Base-by-base conservation (phyloP, 306 rosid species). In the Malus asiatica region DNA sequence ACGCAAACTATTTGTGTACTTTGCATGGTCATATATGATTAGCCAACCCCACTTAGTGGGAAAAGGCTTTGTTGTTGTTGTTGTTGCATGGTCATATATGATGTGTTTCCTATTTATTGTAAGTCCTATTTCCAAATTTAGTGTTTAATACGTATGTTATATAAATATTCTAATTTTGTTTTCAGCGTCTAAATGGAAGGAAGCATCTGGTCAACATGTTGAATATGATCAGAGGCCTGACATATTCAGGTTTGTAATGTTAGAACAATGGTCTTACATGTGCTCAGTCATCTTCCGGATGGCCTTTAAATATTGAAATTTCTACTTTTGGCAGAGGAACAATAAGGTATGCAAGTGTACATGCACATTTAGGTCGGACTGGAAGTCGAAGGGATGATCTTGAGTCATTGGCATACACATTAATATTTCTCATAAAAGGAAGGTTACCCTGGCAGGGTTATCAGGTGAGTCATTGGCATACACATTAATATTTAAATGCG, bases 401-500 rank as follows among this genome's bases (percentile, higher is more conserved):
- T 8, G 98, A 93, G 83, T 93, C 98, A 33, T 76, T 93, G 79
- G 98, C 98, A 4, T 93, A 93, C 88, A 93, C 98, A 0, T 83
- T 93, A 75, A 87, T 93, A 87, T 93, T 93, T 87, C 98, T 93
- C 70, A 87, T 93, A 66, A 91, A 74, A 80, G 98, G 98, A 85
- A 89, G 96, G 87, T 86, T 93, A 53, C 98, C 98, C 4, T 93
- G 98, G 98, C 98, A 93, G 88, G 98, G 98, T 79, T 93, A 91
- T 86, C 98, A 91, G 96, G 98, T 91, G 25, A 33, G 71, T 72
- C 75, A 63, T 14, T 32, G 40, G 42, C 42, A 38, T 38, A 1
- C 42, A 38, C 42, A 38, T 38, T 38, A 38, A 77, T 74, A 60
- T 78, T 42, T 66, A n/a, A 12, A 33, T 71, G 63, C 11, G 11